phyloP scores from a whole-genome alignment of 2,329 filamentous ascomycete species.

The Plenodomus biglobosus region DNA sequence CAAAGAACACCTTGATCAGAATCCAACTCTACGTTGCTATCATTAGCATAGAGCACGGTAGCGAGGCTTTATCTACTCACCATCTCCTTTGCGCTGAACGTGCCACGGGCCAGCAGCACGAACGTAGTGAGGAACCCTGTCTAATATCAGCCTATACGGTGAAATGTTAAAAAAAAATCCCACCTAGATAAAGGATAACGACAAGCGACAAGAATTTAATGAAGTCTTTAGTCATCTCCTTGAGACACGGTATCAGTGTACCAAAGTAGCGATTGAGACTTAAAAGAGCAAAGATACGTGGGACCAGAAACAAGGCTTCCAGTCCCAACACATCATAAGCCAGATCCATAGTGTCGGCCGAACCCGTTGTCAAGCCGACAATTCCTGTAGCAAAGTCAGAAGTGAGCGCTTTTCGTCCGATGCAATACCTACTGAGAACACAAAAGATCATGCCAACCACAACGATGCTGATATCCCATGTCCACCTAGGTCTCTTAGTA shows the following conservation, averaged over 20 bases:
- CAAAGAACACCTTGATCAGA: slow-evolving; percentile 79
- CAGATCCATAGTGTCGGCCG: slow-evolving; percentile 67
- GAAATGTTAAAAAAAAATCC: slow-evolving; percentile 1
- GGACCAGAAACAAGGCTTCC: slow-evolving; percentile 87
- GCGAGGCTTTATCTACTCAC: slow-evolving; percentile 12
- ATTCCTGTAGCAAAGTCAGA: slow-evolving; percentile 55
- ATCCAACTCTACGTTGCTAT: slow-evolving; percentile 60
- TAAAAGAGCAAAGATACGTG: slow-evolving; percentile 80
- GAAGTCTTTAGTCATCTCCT: slow-evolving; percentile 93
- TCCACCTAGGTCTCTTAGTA: slow-evolving; percentile 15
- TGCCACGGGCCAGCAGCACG: slow-evolving; percentile 71
- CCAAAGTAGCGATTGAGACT: slow-evolving; percentile 90
- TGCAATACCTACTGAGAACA: slow-evolving; percentile 61
- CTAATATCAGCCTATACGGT: not conserved
- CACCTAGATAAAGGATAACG: slow-evolving; percentile 75
- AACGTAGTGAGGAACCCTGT: slow-evolving; percentile 84
- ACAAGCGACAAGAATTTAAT: slow-evolving; percentile 79
- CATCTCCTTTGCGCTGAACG: slow-evolving; percentile 67
- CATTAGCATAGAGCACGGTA: slow-evolving; percentile 10
- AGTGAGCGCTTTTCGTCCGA: not conserved
- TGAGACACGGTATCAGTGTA: slow-evolving; percentile 83
- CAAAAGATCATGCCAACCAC: slow-evolving; percentile 71
- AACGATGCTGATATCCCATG: slow-evolving; percentile 60
- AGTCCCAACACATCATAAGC: slow-evolving; percentile 89
- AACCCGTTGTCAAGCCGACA: slow-evolving; percentile 64